Base-by-base conservation (phyloP, 805 yeast genomes). In the Starmerella gropengiesseri region DNA sequence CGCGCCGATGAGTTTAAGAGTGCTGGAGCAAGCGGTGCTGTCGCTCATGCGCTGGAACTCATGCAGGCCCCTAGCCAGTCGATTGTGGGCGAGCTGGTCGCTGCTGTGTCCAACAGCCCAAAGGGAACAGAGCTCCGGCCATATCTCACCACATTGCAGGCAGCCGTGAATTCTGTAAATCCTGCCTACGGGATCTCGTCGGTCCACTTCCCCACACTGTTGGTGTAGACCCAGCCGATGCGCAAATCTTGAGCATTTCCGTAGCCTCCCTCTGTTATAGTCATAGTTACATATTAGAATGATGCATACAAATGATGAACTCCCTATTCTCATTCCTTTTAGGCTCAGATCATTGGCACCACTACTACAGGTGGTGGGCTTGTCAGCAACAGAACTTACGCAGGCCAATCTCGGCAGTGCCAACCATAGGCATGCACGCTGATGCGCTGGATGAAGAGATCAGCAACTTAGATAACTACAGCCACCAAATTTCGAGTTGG, bases 401-500 rank as follows among this genome's bases (percentile, higher is more conserved):
- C 27, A 12, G 11, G 11, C 27, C 12, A 23, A 7, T 8, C 12
- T 8, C 7, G 11, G 11, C 12, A 8, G 12, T 12, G 27, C 27
- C 7, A 12, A 7, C 27, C 27, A 7, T 23, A 23, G 12, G 27
- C 32, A 48, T 48, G 52, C 41, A 19, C 13, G 23, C 34, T 2
- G 41, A 31, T 1, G 47, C 52, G 5, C 21, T 43, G 13, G 44
- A 38, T 30, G 52, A 49, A 25, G 52, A 49, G 31, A 31, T 49
- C 23, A n/a, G 23, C 16, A 33, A 19, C 27, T 35, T 46, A 13
- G 39, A 31, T 2, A 16, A 14, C 31, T 49, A 49, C 38, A 17
- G 23, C 6, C 18, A 11, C 14, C 32, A 40, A 16, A 17, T 49
- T 5, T 3, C n/a, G 16, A 16, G 33, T 14, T 46, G 41, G 43